A percentile compares a stretch with the other conserved stretches of the same genome.
phyloP scores from a whole-genome alignment of 441 rosid genomes.

The Arabidopsis lyrata region DNA sequence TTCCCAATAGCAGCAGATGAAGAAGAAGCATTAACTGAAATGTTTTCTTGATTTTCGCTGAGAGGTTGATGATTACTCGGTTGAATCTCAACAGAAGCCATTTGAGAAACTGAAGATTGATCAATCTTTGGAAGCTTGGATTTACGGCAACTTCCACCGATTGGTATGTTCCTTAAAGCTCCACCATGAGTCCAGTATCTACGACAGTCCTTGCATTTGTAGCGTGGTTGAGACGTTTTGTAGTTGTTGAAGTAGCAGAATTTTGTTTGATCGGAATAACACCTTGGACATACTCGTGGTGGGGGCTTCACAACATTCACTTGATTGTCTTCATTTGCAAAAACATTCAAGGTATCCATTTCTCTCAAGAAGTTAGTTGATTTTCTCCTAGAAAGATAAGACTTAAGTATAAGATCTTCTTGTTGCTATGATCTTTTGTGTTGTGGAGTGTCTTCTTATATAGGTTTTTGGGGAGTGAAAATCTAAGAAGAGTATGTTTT shows the following conservation, averaged over 20 bases:
- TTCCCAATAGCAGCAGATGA: slow-evolving; percentile 8
- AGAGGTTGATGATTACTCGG: slow-evolving; percentile 20
- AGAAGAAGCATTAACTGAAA: slow-evolving; percentile 14
- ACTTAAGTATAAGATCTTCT: not conserved
- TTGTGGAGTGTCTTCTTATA: slow-evolving; percentile 30
- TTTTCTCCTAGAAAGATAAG: slow-evolving; percentile 33
- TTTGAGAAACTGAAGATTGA: slow-evolving; percentile 34
- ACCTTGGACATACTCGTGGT: slow-evolving; percentile 67
- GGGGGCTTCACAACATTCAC: slow-evolving; percentile 38
- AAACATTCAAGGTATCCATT: not conserved
- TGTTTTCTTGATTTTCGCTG: slow-evolving; percentile 28
- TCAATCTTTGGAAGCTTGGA: slow-evolving; percentile 54
- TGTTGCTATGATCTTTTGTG: slow-evolving; percentile 39
- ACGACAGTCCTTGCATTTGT: slow-evolving; percentile 73
- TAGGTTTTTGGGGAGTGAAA: not conserved
- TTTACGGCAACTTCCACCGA: slow-evolving; percentile 67
- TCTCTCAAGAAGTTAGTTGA: slow-evolving; percentile 41
- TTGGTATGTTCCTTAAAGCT: slow-evolving; percentile 69
- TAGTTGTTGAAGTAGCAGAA: slow-evolving; percentile 82
- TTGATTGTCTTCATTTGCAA: not conserved
- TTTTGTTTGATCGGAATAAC: slow-evolving; percentile 73
- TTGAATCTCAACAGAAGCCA: not conserved
- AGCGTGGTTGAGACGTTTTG: slow-evolving; percentile 74
- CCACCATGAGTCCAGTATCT: slow-evolving; percentile 90
- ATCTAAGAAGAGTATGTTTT: not conserved